A percentile compares a stretch with the other conserved stretches of the same genome.
Evolutionary conservation across 140 eudicot species (phyloP).

Genomic region (Stevia rebaudiana): DNA sequence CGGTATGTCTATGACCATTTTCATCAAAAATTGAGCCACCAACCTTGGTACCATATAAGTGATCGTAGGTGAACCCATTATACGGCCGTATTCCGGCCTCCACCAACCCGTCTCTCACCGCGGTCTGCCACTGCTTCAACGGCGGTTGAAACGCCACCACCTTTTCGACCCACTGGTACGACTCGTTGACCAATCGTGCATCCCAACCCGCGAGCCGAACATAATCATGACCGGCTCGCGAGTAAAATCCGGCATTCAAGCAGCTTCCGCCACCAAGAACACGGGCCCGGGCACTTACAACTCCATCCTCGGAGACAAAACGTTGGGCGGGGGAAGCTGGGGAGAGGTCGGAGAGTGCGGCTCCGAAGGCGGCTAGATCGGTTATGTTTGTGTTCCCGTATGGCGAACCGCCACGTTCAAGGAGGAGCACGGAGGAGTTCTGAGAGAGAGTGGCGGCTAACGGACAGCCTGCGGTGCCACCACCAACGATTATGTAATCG

Average conservation of each 20-base stretch:
- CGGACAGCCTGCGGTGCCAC: constrained; percentile 99
- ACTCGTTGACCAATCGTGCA: constrained; percentile 53
- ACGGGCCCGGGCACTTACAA: constrained; percentile 77
- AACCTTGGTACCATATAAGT: constrained; percentile 69
- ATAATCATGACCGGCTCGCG: constrained; percentile 58
- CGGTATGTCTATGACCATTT: constrained; percentile 72
- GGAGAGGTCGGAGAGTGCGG: constrained; percentile 65
- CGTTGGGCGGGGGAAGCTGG: constrained; percentile 79
- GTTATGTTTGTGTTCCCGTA: constrained; percentile 81
- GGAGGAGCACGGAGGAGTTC: constrained; percentile 68
- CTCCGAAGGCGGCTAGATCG: constrained; percentile 57
- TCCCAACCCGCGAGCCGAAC: constrained; percentile 70
- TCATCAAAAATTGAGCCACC: constrained; percentile 85
- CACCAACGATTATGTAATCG: constrained; percentile 90
- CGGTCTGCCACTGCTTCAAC: constrained; percentile 74
- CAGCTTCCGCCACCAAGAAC: constrained; percentile 87
- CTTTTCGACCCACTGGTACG: constrained; percentile 83
- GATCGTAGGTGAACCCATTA: constrained; percentile 93
- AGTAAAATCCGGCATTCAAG: constrained; percentile 83
- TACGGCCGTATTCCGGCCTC: constrained; percentile 63
- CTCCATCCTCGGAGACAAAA: constrained; percentile 88
- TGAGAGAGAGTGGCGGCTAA: constrained; percentile 95
- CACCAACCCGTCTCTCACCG: constrained; percentile 70
- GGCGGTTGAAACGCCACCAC: constrained; percentile 81
- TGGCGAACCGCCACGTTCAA: constrained; percentile 97